Conservation (phyloP, 331 rosid genomes). For the Malus hybrid region DNA sequence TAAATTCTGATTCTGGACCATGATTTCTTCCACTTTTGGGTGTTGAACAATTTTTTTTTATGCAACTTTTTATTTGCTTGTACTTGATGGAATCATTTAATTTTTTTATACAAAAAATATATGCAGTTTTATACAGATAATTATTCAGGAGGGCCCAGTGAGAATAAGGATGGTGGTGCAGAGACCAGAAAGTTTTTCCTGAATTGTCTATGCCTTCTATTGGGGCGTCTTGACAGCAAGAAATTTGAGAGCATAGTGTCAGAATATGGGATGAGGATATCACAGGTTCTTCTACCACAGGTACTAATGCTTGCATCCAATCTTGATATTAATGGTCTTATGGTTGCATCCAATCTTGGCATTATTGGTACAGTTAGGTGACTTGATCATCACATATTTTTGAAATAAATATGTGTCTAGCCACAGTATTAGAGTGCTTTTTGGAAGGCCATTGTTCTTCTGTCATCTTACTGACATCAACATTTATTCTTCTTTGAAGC, state of each 20-base stretch:
- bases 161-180: constrained; percentile 47
- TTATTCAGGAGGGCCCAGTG: constrained; percentile 36
- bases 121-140: constrained; percentile 69
- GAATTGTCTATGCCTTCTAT: constrained; percentile 74
- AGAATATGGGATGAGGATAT: constrained; percentile 61
- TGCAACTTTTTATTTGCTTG: neutral
- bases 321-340: neutral
- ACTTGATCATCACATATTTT: neutral
- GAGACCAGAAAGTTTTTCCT: constrained; percentile 80
- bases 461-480: constrained; percentile 1
- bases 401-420: neutral
- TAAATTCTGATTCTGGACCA: neutral
- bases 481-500: constrained; percentile 36
- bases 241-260: constrained; percentile 47
- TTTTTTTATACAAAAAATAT: constrained; percentile 21
- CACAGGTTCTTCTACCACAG: constrained; percentile 71
- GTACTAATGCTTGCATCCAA: constrained; percentile 20
- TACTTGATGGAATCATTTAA: constrained; percentile 14
- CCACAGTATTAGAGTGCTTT: neutral
- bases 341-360: neutral
- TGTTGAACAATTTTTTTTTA: neutral
- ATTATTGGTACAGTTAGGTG: neutral
- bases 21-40: neutral
- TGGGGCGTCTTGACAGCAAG: constrained; percentile 72
- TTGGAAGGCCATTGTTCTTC: neutral